These are phyloP conservation scores for Wallacemonas sp. DNA, from an alignment of 208 protist species.

Conservation along the genomic window DNA sequence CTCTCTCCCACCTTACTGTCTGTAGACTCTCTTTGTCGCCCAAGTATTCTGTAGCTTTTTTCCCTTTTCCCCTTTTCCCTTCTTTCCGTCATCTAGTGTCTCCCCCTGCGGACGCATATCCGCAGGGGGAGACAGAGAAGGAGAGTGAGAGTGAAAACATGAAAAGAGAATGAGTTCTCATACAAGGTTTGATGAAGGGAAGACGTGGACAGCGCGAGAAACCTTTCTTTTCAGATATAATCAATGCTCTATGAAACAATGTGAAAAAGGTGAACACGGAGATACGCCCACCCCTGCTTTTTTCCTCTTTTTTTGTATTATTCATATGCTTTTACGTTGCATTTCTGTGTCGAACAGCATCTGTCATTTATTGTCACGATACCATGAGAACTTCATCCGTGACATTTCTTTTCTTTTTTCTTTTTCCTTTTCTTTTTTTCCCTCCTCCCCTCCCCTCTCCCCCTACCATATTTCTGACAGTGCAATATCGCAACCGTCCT, in stretches of 20 bases:
- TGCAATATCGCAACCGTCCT: slow-evolving; percentile 1
- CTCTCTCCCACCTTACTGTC: too few relatives aligned
- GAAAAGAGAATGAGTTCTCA: too few relatives aligned
- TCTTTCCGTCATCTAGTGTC: background rate
- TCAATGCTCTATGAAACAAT: background rate
- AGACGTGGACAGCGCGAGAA: background rate
- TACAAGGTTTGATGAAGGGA: background rate
- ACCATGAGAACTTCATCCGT: background rate
- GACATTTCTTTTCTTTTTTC: slow-evolving; percentile 2
- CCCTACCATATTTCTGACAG: background rate
- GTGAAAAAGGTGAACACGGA: slow-evolving; percentile 1
- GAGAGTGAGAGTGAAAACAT: too few relatives aligned
- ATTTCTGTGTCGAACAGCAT: too few relatives aligned
- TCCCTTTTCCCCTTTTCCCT: too few relatives aligned
- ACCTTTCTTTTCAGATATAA: slow-evolving; percentile 17
- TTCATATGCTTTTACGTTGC: background rate
- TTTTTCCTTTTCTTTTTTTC: slow-evolving; percentile 14
- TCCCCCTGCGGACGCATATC: too few relatives aligned
- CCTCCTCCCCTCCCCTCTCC: slow-evolving; percentile 3
- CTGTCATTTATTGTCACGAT: too few relatives aligned
- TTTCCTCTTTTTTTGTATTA: slow-evolving; percentile 13
- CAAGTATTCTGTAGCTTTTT: too few relatives aligned
- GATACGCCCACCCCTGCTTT: slow-evolving; percentile 4
- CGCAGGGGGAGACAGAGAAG: too few relatives aligned
- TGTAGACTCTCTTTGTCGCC: slow-evolving; percentile 14